A percentile compares a stretch with the other conserved stretches of the same genome.
These are phyloP conservation scores for Syncephalastrum monosporum DNA, from an alignment of 371 early-diverging fungal species.

Conservation along the genomic window DNA sequence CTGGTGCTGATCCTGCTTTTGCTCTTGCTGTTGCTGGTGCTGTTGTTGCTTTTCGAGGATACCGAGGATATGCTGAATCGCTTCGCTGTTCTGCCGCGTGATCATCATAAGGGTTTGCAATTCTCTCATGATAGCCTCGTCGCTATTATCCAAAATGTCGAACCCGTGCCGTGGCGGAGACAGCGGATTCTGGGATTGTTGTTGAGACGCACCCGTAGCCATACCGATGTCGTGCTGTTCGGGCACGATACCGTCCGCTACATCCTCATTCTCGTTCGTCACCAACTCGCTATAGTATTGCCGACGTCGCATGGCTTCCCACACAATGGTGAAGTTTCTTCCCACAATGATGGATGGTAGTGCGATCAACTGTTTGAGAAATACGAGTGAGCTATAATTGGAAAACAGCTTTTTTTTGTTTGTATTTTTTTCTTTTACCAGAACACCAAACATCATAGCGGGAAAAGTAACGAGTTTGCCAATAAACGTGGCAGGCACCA, in stretches of 20 bases:
- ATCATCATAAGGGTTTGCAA: conserved; percentile 46
- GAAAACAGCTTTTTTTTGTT: not conserved
- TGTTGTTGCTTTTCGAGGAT: conserved; percentile 41
- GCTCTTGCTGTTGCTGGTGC: not conserved
- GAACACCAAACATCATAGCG: conserved; percentile 82
- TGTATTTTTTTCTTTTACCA: conserved; percentile 40
- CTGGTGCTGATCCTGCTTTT: too few species aligned
- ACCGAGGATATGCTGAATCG: conserved; percentile 48
- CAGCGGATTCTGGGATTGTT: conserved; percentile 9
- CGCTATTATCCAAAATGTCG: conserved; percentile 15
- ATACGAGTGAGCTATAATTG: not conserved
- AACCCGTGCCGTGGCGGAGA: conserved; percentile 11
- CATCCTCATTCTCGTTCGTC: conserved; percentile 4
- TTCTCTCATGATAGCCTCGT: conserved; percentile 46
- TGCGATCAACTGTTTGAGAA: conserved; percentile 61
- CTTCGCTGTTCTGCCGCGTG: conserved; percentile 55
- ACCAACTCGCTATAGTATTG: conserved; percentile 18
- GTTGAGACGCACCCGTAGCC: conserved; percentile 7
- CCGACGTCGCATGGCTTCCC: conserved; percentile 72
- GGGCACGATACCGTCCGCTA: conserved; percentile 18
- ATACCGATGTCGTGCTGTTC: conserved; percentile 8
- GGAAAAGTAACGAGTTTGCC: conserved; percentile 85
- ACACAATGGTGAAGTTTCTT: conserved; percentile 83
- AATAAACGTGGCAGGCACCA: conserved; percentile 82
- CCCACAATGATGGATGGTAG: conserved; percentile 89